phyloP scores from a whole-genome alignment of 1,139 yeast genomes.

The Ogataea hybrid region DNA sequence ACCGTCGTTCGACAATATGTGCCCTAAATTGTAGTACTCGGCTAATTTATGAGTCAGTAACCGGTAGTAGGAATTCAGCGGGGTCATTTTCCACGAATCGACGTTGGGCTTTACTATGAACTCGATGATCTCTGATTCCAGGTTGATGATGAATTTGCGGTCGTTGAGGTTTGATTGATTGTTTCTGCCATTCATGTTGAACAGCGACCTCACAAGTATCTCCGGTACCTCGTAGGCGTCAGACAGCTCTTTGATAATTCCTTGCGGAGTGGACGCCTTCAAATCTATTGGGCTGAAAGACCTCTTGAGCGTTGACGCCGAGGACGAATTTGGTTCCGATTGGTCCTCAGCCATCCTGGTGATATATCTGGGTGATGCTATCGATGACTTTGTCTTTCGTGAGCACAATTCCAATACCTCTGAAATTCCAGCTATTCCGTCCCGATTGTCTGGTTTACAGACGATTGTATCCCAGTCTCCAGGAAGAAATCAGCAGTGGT shows the following conservation, averaged over 20 bases:
- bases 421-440: neutral
- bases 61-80: slow-evolving; percentile 65
- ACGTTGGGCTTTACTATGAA: slow-evolving; percentile 38
- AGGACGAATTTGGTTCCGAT: neutral
- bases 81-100: slow-evolving; percentile 46
- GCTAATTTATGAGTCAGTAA: slow-evolving; percentile 67
- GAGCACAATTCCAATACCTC: neutral
- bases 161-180: slow-evolving; percentile 20
- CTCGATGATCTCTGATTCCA: slow-evolving; percentile 48
- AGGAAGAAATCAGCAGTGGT: slow-evolving; percentile 7
- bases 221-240: slow-evolving; percentile 26
- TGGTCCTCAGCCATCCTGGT: slow-evolving; percentile 3
- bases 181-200: slow-evolving; percentile 27
- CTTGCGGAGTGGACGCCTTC: slow-evolving; percentile 13
- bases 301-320: slow-evolving; percentile 7
- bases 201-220: slow-evolving; percentile 29
- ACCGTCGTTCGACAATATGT: slow-evolving; percentile 46
- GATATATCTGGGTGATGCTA: neutral
- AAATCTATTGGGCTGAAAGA: slow-evolving; percentile 15
- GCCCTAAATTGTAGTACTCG: slow-evolving; percentile 60
- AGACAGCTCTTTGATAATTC: slow-evolving; percentile 22
- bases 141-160: slow-evolving; percentile 44
- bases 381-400: neutral
- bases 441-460: slow-evolving; percentile 4
- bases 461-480: slow-evolving; percentile 8